Evolutionary conservation across 257 asterid genomes (phyloP).

Genomic region (Mitragyna speciosa): DNA sequence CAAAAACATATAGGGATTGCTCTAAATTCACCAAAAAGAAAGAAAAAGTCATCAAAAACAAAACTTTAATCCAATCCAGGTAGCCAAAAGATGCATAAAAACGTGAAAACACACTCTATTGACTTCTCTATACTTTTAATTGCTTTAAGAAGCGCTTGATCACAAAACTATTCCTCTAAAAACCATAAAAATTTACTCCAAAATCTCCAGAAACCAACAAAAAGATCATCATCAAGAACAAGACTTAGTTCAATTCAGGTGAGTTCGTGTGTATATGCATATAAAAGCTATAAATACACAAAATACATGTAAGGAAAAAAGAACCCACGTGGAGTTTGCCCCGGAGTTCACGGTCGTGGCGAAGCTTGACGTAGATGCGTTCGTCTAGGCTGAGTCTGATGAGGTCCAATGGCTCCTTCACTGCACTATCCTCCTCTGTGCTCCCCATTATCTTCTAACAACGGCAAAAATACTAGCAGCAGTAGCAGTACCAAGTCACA

Average conservation of each 20-base stretch:
- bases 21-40: not conserved
- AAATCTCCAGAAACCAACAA: not conserved
- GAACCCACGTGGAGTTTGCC: slow-evolving; percentile 79
- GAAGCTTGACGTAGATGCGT: slow-evolving; percentile 97
- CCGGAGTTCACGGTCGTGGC: slow-evolving; percentile 96
- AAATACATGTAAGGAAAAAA: not conserved
- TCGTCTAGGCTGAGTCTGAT: slow-evolving; percentile 98
- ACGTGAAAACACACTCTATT: not conserved
- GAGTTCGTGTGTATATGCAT: not conserved
- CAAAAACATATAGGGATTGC: not conserved
- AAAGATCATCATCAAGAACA: not conserved
- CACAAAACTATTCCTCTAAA: not conserved
- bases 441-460: slow-evolving; percentile 56
- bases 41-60: not conserved
- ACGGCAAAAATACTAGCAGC: too few relatives aligned
- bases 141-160: not conserved
- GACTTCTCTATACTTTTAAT: not conserved
- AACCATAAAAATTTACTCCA: slow-evolving; percentile 1
- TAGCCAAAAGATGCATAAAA: too few relatives aligned
- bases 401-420: slow-evolving; percentile 98
- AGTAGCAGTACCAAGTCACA: too few relatives aligned
- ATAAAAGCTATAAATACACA: too few relatives aligned
- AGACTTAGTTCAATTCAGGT: slow-evolving; percentile 4
- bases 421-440: slow-evolving; percentile 92
- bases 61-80: not conserved